These are phyloP conservation scores for Didymellaceae sp. DNA, from an alignment of 2,329 filamentous ascomycete species.

Conservation along the genomic window DNA sequence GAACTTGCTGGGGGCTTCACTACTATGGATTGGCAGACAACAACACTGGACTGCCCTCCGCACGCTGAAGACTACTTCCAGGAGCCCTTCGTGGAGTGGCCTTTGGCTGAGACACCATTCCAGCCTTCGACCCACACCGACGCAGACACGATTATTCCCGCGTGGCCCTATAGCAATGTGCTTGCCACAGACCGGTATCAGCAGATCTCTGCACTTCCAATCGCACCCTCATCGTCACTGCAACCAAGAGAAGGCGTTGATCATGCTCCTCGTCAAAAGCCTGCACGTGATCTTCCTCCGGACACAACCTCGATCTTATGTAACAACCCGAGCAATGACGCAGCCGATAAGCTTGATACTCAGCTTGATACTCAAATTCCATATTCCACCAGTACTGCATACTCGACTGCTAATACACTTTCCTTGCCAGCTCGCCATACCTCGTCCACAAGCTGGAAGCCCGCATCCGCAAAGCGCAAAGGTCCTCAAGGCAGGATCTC, in stretches of 20 bases:
- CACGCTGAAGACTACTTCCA: not conserved
- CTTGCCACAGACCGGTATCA: not conserved
- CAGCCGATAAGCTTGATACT: not conserved
- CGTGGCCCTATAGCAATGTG: not conserved
- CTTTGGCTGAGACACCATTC: not conserved
- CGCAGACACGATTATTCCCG: not conserved
- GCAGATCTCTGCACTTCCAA: not conserved
- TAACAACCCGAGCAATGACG: too few species aligned
- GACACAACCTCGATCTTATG: not conserved
- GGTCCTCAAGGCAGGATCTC: slow-evolving; percentile 41
- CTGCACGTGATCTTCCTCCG: not conserved
- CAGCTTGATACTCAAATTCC: not conserved
- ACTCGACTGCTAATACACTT: not conserved
- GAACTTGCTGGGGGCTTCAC: slow-evolving; percentile 11
- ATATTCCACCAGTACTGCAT: not conserved
- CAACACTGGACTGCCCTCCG: not conserved
- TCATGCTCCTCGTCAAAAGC: not conserved
- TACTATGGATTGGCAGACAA: slow-evolving; percentile 38
- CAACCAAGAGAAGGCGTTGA: not conserved
- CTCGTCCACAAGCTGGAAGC: slow-evolving; percentile 31
- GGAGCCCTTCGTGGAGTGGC: not conserved
- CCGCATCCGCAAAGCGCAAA: slow-evolving; percentile 44
- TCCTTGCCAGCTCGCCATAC: slow-evolving; percentile 19
- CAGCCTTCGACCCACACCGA: not conserved
- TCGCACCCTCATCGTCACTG: slow-evolving; percentile 5